Conservation (phyloP, 2,329 filamentous ascomycete species). For the Fusarium piperis region DNA sequence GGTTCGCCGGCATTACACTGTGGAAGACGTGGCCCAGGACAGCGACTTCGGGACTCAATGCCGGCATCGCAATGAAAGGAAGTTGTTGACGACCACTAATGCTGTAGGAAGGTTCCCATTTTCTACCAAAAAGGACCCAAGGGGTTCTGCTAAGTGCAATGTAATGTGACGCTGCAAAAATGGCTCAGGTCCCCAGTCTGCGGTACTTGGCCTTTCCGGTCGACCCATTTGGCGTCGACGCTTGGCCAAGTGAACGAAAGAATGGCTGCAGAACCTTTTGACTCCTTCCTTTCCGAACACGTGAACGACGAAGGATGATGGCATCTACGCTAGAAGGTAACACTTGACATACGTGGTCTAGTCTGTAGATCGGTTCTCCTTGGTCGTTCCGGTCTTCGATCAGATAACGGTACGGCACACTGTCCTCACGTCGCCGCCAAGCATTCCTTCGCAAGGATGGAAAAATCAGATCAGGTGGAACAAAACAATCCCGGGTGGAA, state of each 20-base stretch:
- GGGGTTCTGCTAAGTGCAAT: neutral
- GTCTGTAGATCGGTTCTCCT: neutral
- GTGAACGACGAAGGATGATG: neutral
- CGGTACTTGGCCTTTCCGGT: neutral
- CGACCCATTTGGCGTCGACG: neutral
- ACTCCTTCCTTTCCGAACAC: neutral
- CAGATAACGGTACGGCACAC: conserved; percentile 27
- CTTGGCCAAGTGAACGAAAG: neutral
- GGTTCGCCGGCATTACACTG: neutral
- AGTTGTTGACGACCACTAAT: neutral
- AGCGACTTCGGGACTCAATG: neutral
- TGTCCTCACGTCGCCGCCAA: conserved; percentile 1
- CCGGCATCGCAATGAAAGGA: neutral
- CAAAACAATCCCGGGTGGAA: neutral
- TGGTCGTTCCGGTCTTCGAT: conserved; percentile 7
- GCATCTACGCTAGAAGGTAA: neutral
- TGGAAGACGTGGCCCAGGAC: neutral
- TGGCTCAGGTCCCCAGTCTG: conserved; percentile 9
- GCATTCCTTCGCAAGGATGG: neutral
- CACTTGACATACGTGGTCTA: neutral
- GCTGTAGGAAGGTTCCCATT: neutral
- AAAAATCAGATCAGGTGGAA: conserved; percentile 23
- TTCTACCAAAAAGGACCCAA: neutral
- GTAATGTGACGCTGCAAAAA: conserved; percentile 11
- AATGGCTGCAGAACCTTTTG: neutral